Conservation (phyloP, 1,139 yeast species). For the Suhomyces kunorum region DNA sequence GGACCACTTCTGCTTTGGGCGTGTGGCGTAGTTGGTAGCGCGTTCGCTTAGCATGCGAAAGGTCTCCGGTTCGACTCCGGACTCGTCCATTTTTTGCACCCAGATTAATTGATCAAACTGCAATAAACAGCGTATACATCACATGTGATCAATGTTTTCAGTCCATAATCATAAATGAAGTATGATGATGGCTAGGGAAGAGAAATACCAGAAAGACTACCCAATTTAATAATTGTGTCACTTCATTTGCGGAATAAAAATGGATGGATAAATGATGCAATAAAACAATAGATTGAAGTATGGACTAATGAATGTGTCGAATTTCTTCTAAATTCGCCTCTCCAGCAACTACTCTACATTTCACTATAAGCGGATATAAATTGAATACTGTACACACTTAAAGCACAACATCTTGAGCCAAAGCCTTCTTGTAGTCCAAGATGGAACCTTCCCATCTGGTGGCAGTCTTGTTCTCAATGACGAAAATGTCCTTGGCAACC, state of each 20-base stretch:
- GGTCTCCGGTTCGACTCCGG: slow-evolving; percentile 90
- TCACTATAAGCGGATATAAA: slow-evolving; percentile 6
- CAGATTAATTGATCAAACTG: neutral
- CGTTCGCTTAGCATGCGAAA: slow-evolving; percentile 88
- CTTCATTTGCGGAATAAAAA: too few species aligned
- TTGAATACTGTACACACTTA: slow-evolving; percentile 27
- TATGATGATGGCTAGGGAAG: neutral
- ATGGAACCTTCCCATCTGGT: slow-evolving; percentile 95
- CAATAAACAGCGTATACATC: too few species aligned
- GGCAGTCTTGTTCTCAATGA: slow-evolving; percentile 91
- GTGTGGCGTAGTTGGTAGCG: slow-evolving; percentile 93
- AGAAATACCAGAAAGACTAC: neutral
- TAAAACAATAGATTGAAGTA: too few species aligned
- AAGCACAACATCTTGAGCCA: slow-evolving; percentile 84
- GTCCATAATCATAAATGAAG: too few species aligned
- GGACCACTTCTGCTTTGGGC: slow-evolving; percentile 48
- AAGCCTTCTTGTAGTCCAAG: slow-evolving; percentile 86
- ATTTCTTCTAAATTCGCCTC: too few species aligned
- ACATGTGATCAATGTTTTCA: too few species aligned
- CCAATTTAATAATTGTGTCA: neutral
- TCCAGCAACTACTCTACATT: too few species aligned
- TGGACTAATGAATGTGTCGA: too few species aligned
- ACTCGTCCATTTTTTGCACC: slow-evolving; percentile 59
- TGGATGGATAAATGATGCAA: neutral
- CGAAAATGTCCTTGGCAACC: slow-evolving; percentile 95